Evolutionary conservation across 1,139 yeast genomes (phyloP), one percentile per base, ranked within the genome.

Genomic region (Suhomyces kunorum): DNA sequence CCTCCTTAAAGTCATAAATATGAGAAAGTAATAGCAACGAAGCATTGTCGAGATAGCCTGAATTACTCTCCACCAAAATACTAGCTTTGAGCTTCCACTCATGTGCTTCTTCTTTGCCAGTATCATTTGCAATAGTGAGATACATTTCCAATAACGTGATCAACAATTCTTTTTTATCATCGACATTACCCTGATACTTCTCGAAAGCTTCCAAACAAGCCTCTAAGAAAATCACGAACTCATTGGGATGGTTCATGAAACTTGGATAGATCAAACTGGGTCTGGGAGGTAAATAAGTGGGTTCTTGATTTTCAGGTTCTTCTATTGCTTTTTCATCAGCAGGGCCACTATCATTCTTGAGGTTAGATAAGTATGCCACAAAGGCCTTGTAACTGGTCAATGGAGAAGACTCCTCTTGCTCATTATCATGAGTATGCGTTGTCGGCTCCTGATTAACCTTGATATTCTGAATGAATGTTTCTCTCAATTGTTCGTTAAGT

Each of bases 221-320:
- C 57, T 92, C 98, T 41, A 92, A 64, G 50, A 94, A 90, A n/a
- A 87, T 86, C 14, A 90, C 95, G 71, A 92, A 90, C 54, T 90
- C 94, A 54, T 83, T 78, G 0, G 95, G 89, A 56, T 86, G 88
- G 53, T 83, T 80, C 12, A 87, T 80, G 59, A 92, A 94, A 2
- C 95, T 81, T 1, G 95, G 81, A 57, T 89, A 94, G 2, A 92
- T 87, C 30, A 92, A 70, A 39, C 90, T 76, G 3, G 98, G 98
- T 40, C 82, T 76, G 2, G 99, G 98, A 1, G 98, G 97, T 42
- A 85, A 82, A 56, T 90, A 90, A 0, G 96, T 87, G 1, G 95
- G 92, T 20, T 59, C 58, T 6, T 23, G 13, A 2, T 32, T 34
- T 8, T 17, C 34, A 6, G 15, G 34, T n/a, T 28, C 15, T 6